These are phyloP conservation scores for Canariomyces notabilis DNA, from an alignment of 2,329 filamentous ascomycete genomes.

Conservation along the genomic window DNA sequence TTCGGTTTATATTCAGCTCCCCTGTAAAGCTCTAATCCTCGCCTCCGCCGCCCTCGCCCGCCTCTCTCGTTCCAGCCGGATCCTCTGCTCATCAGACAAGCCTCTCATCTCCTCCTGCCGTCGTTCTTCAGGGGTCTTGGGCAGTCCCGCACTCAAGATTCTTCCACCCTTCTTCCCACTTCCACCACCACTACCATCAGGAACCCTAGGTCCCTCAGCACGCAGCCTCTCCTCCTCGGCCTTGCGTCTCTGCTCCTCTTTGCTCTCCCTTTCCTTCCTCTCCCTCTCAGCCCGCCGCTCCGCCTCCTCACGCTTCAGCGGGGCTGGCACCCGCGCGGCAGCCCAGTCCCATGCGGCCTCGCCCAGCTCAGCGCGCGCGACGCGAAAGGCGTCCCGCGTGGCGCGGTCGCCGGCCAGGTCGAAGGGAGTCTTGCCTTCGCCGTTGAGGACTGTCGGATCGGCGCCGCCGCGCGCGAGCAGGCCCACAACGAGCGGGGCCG, in stretches of 20 bases:
- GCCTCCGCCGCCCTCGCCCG: slow-evolving; percentile 90
- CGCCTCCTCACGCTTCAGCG: slow-evolving; percentile 66
- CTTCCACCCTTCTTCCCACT: slow-evolving; percentile 46
- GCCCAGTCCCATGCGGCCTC: slow-evolving; percentile 77
- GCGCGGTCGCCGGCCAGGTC: slow-evolving; percentile 80
- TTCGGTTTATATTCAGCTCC: no score
- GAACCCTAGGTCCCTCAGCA: slow-evolving; percentile 57
- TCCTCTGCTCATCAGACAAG: slow-evolving; percentile 80
- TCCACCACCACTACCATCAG: slow-evolving; percentile 22
- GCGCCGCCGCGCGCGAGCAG: slow-evolving; percentile 70
- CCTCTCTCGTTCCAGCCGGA: slow-evolving; percentile 79
- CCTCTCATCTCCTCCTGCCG: slow-evolving; percentile 80
- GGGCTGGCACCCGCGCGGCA: slow-evolving; percentile 63
- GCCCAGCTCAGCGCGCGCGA: slow-evolving; percentile 77
- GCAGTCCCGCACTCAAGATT: slow-evolving; percentile 51
- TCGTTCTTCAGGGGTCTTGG: slow-evolving; percentile 73
- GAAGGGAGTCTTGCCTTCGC: slow-evolving; percentile 78
- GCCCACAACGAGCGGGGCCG: slow-evolving; percentile 68
- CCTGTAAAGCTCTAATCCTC: slow-evolving; percentile 62
- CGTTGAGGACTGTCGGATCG: slow-evolving; percentile 65
- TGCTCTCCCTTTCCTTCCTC: slow-evolving; percentile 60
- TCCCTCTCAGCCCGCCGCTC: slow-evolving; percentile 67
- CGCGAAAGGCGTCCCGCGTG: slow-evolving; percentile 86
- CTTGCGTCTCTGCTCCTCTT: slow-evolving; percentile 65
- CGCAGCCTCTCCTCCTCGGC: slow-evolving; percentile 69